Percentiles rank a stretch among this genome's conserved stretches.
These are phyloP conservation scores for Neurospora sp. DNA, from an alignment of 495 filamentous ascomycete genomes.

Conservation along the genomic window DNA sequence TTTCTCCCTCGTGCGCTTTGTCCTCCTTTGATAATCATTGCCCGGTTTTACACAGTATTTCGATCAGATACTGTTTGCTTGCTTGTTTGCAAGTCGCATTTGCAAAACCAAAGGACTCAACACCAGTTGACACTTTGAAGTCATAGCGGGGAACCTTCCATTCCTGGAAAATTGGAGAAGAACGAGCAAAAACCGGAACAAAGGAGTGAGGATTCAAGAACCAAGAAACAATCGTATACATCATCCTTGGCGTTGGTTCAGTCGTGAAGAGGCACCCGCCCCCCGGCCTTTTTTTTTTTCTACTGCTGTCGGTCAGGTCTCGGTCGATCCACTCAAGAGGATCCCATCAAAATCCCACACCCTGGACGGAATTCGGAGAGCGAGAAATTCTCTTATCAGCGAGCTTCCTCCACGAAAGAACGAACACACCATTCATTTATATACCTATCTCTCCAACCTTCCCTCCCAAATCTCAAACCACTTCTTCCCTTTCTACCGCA, in stretches of 20 bases:
- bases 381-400: neutral
- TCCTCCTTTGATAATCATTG: neutral
- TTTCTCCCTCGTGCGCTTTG: neutral
- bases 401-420: neutral
- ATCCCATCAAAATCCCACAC: neutral
- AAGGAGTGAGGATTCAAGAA: neutral
- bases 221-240: neutral
- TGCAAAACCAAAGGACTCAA: neutral
- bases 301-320: neutral
- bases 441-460: neutral
- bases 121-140: neutral
- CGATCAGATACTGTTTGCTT: neutral
- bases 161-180: neutral
- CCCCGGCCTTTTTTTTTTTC: neutral
- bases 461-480: neutral
- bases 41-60: neutral
- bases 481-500: neutral
- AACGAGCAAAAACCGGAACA: neutral
- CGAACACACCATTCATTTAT: neutral
- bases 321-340: neutral
- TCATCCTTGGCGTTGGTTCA: neutral
- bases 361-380: neutral
- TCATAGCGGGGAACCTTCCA: neutral
- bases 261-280: neutral
- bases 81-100: neutral